phyloP scores from a whole-genome alignment of 805 yeast genomes.

The Saccharomycodes ludwigii region DNA sequence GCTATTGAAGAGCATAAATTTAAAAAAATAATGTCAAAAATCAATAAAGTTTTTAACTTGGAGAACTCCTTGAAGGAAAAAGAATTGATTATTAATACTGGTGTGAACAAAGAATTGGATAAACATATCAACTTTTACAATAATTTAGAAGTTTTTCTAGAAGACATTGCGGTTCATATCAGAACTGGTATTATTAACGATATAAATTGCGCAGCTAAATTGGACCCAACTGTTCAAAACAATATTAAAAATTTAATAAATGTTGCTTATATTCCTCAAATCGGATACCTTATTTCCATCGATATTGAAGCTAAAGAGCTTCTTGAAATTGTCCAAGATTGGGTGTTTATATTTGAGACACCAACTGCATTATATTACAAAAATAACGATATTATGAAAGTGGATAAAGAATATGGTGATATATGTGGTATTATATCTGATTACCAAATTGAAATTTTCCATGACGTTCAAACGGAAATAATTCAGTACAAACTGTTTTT shows the following conservation, averaged over 20 bases:
- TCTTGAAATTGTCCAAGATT: conserved; percentile 9
- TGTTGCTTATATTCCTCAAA: conserved; percentile 33
- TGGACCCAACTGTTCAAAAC: no score
- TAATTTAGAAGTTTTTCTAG: conserved; percentile 23
- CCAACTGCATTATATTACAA: conserved; percentile 27
- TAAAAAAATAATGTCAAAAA: no score
- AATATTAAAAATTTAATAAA: conserved; percentile 15
- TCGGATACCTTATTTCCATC: conserved; percentile 29
- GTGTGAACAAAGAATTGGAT: conserved; percentile 21
- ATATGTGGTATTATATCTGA: conserved; percentile 29
- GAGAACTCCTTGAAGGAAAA: conserved; percentile 22
- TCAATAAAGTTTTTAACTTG: conserved; percentile 25
- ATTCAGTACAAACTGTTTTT: conserved; percentile 9
- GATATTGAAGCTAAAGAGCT: conserved; percentile 7
- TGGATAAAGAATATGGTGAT: conserved; percentile 32
- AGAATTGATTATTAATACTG: conserved; percentile 19
- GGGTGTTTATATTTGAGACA: conserved; percentile 30
- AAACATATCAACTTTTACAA: conserved; percentile 16
- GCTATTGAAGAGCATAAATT: no score
- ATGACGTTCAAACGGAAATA: conserved; percentile 19
- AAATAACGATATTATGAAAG: conserved; percentile 16
- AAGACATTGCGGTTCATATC: conserved; percentile 11
- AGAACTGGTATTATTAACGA: conserved; percentile 5
- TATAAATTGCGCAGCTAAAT: no score
- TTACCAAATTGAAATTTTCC: conserved; percentile 29